Evolutionary conservation across 148 eudicot species (phyloP).

Genomic region (Chenopodium berlandieri): DNA sequence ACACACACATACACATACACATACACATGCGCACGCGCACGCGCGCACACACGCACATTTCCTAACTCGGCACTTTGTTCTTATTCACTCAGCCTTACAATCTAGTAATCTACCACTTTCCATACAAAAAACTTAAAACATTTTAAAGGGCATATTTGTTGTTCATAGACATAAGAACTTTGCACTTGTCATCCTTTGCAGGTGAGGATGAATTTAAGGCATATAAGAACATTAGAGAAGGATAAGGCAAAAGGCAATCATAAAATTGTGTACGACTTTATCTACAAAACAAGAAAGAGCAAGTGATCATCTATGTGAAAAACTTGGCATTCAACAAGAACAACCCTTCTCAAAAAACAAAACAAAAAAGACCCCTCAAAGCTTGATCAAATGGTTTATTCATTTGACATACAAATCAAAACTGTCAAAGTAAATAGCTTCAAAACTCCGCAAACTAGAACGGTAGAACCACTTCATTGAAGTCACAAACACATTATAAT

Average conservation of each 20-base stretch:
- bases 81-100: neutral
- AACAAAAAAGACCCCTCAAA: too few relatives aligned
- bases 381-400: too few relatives aligned
- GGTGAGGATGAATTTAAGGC: too few relatives aligned
- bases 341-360: neutral
- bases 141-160: neutral
- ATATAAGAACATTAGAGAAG: neutral
- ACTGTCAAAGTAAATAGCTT: neutral
- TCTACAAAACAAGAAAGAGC: neutral
- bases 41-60: too few relatives aligned
- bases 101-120: neutral
- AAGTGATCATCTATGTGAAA: neutral
- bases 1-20: too few relatives aligned
- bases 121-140: neutral
- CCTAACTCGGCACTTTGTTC: neutral
- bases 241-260: neutral
- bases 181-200: neutral
- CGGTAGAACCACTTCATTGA: neutral
- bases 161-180: neutral
- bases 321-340: neutral
- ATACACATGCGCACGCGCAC: too few relatives aligned
- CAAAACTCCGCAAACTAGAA: neutral
- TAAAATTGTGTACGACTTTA: neutral
- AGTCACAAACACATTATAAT: neutral
- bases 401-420: neutral